Base-by-base conservation (phyloP, 202 grass and related monocot genomes). In the Panicum hallii region DNA sequence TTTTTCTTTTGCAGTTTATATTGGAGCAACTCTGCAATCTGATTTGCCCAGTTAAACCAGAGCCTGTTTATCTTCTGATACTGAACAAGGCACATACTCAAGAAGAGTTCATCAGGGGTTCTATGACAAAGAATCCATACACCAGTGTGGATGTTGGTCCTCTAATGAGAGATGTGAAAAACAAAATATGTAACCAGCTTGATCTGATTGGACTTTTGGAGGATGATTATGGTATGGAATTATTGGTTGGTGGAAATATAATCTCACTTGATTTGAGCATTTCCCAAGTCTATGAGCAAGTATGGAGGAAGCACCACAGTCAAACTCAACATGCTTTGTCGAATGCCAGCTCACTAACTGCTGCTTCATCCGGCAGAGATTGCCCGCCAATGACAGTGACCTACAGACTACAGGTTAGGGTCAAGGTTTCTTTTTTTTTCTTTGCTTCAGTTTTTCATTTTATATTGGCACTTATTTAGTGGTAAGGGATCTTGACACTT, bases 251-350 rank as follows among this genome's bases (percentile, higher is more conserved):
- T 85, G 96, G 96, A 63, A 99, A 94, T 89, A 99, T 99, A 89
- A 99, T 99, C 63, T 99, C 96, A 81, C 96, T 99, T 86, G 96
- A 99, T 79, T 90, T 99, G 80, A 99, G 96, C 79, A 89, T 99
- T 44, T 90, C 91, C 75, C 93, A 99, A 87, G 91, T 95, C 28
- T 99, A 94, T 61, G 96, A 99, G 67, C 93, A 92, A 80, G 96
- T 99, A 34, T 99, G 96, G 93, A 95, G 90, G 79, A 99, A 99
- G 78, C 84, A 92, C 71, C 91, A 98, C 60, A 84, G 88, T 83
- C 86, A 93, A 86, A 85, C 83, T 68, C 89, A 93, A 70, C 87
- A 83, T 86, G 85, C 89, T 90, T 75, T 90, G 79, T 81, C 90
- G 2, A 91, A 74, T 88, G 62, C 86, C 17, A 82, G 73, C 67